Base-by-base conservation (phyloP, 164 flowering plant genomes). In the Amborella trichopoda region DNA sequence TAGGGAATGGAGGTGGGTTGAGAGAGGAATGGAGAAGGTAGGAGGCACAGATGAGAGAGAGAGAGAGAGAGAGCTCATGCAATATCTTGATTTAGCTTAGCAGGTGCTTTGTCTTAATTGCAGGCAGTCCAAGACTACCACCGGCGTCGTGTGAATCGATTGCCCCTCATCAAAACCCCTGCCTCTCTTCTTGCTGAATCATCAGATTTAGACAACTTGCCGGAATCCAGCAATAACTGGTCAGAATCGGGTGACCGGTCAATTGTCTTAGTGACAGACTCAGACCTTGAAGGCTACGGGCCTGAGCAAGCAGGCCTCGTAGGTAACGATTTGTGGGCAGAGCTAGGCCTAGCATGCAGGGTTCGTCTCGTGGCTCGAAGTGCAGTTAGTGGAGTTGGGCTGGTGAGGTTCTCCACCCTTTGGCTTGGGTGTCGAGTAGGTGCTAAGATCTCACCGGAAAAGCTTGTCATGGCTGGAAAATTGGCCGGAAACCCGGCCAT, bases 241-340 rank as follows among this genome's bases (percentile, higher is more conserved):
- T n/a, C 61, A 5, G 45, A n/a, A n/a, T n/a, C 67, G 17, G 97
- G 81, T 44, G 91, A 88, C 39, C 55, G 72, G 16, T 78, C 93
- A 10, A 74, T 80, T 22, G 95, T 89, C 8, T 54, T 82, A 18
- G 71, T 89, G 50, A 74, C 85, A 5, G 61, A 82, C 43, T 49
- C 83, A 0, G 97, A 89, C 66, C 80, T 80, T 25, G 83, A 77
- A 52, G 95, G 97, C 13, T 88, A 81, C 37, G 73, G 75, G n/a
- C n/a, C n/a, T n/a, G n/a, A 28, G 54, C 50, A 3, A 63, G 28
- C 41, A 18, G 52, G 46, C 18, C 54, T 40, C 22, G 63, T 44
- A 12, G 60, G 74, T 26, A 68, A 60, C 33, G 72, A 72, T 55
- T 55, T 77, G 49, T 74, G 83, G 77, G 68, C 75, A 18, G 82